phyloP scores from a whole-genome alignment of 768 basidiomycete genomes.

The Tricholoma furcatifolium region DNA sequence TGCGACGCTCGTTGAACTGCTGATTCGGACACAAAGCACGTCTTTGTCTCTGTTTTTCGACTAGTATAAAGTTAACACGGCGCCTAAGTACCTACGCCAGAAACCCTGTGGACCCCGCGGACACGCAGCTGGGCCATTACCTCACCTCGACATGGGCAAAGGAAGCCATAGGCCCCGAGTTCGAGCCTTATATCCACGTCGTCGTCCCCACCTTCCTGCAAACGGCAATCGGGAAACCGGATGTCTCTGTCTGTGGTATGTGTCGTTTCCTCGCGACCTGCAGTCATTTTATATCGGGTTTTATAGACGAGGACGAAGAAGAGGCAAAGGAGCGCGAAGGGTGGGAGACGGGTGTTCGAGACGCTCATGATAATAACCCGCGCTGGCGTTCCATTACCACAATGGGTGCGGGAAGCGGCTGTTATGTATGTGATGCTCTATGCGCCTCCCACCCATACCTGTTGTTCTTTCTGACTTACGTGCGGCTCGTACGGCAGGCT shows the following conservation, averaged over 20 bases:
- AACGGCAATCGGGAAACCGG: slow-evolving; percentile 78
- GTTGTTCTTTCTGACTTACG: not conserved
- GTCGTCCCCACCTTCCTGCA: slow-evolving; percentile 80
- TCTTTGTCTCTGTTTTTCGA: slow-evolving; percentile 1
- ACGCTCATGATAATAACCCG: slow-evolving; percentile 76
- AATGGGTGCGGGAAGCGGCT: slow-evolving; percentile 82
- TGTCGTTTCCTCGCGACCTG: not conserved
- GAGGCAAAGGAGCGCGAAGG: slow-evolving; percentile 61
- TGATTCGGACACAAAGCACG: slow-evolving; percentile 79
- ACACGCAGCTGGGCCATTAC: slow-evolving; percentile 72
- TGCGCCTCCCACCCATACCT: not conserved
- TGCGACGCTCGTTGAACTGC: slow-evolving; percentile 64
- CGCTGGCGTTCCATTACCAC: slow-evolving; percentile 76
- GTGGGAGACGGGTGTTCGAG: slow-evolving; percentile 82
- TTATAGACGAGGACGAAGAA: slow-evolving; percentile 53
- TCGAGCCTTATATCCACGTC: slow-evolving; percentile 81
- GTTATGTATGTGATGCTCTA: slow-evolving; percentile 75
- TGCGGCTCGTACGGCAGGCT: slow-evolving; percentile 60
- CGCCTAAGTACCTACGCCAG: slow-evolving; percentile 30
- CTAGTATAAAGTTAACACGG: not conserved
- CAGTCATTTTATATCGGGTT: not conserved
- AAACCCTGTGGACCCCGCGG: slow-evolving; percentile 66
- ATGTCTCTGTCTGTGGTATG: slow-evolving; percentile 71
- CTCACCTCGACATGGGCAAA: slow-evolving; percentile 89
- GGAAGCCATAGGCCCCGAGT: slow-evolving; percentile 78